phyloP scores from a whole-genome alignment of 2,329 filamentous ascomycete species.

The Venturia carpophila region DNA sequence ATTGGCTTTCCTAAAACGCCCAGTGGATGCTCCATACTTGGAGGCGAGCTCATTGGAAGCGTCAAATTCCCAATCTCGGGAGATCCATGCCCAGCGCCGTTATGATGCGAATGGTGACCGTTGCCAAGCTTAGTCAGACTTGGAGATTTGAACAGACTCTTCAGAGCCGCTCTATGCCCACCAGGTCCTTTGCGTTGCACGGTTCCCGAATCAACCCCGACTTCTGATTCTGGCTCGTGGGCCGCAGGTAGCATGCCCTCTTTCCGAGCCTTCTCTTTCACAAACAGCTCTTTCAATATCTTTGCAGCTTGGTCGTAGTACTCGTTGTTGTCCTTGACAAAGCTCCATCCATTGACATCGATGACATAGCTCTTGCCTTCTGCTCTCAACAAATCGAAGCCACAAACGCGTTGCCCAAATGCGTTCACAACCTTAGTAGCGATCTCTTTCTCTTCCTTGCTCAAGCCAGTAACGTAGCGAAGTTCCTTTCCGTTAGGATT shows the following conservation, averaged over 20 bases:
- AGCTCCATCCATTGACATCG: conserved; percentile 98
- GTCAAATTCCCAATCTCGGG: conserved; percentile 38
- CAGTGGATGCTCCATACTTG: conserved; percentile 33
- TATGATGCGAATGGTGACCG: conserved; percentile 32
- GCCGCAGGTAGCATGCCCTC: conserved; percentile 34
- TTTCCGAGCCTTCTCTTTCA: conserved; percentile 64
- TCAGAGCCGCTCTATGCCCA: conserved; percentile 35
- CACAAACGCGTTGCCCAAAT: conserved; percentile 92
- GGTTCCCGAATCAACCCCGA: conserved; percentile 16
- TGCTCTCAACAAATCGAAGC: conserved; percentile 86
- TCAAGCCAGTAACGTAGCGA: conserved; percentile 83
- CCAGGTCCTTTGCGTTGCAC: conserved; percentile 35
- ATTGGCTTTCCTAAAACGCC: neutral
- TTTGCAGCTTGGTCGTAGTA: conserved; percentile 89
- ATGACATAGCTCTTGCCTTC: conserved; percentile 92
- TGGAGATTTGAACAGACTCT: conserved; percentile 56
- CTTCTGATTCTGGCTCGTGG: conserved; percentile 26
- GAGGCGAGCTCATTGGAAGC: conserved; percentile 38
- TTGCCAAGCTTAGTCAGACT: conserved; percentile 52
- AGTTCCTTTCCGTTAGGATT: conserved; percentile 98
- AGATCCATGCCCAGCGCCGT: conserved; percentile 35
- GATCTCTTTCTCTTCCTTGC: conserved; percentile 71
- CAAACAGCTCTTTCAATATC: conserved; percentile 81
- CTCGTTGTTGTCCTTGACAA: conserved; percentile 98
- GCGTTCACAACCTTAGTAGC: conserved; percentile 83